phyloP scores from a whole-genome alignment of 345 rosid genomes.

The Dimocarpus longan region DNA sequence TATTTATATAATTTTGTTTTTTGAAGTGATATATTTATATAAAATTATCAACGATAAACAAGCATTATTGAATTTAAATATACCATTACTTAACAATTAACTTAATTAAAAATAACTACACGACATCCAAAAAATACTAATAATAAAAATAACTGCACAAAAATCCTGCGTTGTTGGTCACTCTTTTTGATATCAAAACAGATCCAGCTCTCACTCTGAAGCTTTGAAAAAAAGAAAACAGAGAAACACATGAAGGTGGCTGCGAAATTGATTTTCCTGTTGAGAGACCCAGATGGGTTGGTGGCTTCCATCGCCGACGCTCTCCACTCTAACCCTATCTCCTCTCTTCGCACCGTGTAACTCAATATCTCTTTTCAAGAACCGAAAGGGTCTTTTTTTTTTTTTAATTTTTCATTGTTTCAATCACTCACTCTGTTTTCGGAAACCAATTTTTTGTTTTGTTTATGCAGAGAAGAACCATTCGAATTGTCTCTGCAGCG shows the following conservation, averaged over 20 bases:
- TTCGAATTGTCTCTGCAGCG: slow-evolving; percentile 56
- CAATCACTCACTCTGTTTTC: background rate
- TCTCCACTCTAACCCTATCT: slow-evolving; percentile 46
- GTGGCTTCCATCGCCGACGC: slow-evolving; percentile 47
- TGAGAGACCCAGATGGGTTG: slow-evolving; percentile 53
- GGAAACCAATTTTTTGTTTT: background rate
- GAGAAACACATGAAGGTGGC: slow-evolving; percentile 52
- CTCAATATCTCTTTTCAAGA: slow-evolving; percentile 19
- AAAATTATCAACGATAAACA: no score
- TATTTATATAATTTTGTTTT: no score
- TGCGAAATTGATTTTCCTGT: slow-evolving; percentile 51
- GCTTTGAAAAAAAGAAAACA: background rate
- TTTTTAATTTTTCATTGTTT: background rate
- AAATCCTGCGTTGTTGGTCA: no score
- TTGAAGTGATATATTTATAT: no score
- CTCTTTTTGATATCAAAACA: no score
- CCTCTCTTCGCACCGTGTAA: slow-evolving; percentile 55
- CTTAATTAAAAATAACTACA: no score
- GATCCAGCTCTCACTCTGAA: background rate
- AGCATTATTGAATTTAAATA: no score
- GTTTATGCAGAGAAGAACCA: slow-evolving; percentile 49
- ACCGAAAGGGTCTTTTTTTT: background rate
- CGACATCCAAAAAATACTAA: no score
- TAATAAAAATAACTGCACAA: no score
- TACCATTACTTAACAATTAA: no score